phyloP scores from a whole-genome alignment of 2,329 filamentous ascomycete genomes.

The Talaromyces marneffei region DNA sequence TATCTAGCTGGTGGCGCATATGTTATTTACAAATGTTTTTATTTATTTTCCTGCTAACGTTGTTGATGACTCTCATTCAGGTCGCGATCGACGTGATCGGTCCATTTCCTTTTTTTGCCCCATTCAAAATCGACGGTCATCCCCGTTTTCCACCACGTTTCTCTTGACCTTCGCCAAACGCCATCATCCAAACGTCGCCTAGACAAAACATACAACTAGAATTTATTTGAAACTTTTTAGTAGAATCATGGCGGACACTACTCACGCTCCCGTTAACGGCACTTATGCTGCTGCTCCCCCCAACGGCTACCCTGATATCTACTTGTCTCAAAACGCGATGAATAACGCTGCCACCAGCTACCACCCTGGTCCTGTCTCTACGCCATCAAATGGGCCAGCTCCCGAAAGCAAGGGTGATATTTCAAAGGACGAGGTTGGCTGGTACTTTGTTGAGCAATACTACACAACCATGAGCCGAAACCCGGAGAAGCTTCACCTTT shows the following conservation, averaged over 20 bases:
- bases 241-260: conserved; percentile 35
- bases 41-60: background rate
- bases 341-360: conserved; percentile 34
- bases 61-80: background rate
- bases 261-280: conserved; percentile 38
- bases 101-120: background rate
- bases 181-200: background rate
- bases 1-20: background rate
- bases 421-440: conserved; percentile 90
- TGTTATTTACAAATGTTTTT: background rate
- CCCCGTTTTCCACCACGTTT: background rate
- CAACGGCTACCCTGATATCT: conserved; percentile 33
- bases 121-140: background rate
- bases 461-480: conserved; percentile 95
- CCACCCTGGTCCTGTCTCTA: conserved; percentile 36
- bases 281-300: conserved; percentile 37
- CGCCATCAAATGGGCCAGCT: conserved; percentile 32
- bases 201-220: background rate
- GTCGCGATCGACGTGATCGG: background rate
- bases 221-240: background rate
- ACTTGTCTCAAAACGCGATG: conserved; percentile 29
- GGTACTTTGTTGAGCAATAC: conserved; percentile 99
- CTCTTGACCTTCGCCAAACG: background rate
- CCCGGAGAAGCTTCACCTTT: conserved; percentile 89
- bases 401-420: conserved; percentile 42